A percentile compares a stretch with the other conserved stretches of the same genome.
phyloP scores from a whole-genome alignment of 139 green algal genomes.

The Chlorella sorokiniana region DNA sequence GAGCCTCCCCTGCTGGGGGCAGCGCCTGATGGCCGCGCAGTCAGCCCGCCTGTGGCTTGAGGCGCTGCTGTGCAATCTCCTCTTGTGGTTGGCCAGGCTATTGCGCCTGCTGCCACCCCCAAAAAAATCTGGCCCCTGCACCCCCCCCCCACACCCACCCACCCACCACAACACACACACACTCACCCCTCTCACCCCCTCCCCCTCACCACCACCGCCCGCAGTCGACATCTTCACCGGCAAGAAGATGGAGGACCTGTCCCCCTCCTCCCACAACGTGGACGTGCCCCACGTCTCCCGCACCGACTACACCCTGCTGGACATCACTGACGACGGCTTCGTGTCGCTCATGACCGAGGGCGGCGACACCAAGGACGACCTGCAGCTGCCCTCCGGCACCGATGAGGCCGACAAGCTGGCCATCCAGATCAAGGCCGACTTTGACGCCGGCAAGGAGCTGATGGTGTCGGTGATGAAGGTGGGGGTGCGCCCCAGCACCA shows the following conservation, averaged over 20 bases:
- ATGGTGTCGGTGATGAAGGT: constrained; percentile 92
- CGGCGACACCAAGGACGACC: constrained; percentile 94
- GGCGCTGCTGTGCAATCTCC: too few relatives aligned
- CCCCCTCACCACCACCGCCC: too few relatives aligned
- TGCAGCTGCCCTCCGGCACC: constrained; percentile 89
- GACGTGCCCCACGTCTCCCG: constrained; percentile 73
- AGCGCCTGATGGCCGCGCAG: too few relatives aligned
- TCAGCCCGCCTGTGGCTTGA: too few relatives aligned
- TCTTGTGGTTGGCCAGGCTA: too few relatives aligned
- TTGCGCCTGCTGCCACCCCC: too few relatives aligned
- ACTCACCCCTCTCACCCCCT: neutral
- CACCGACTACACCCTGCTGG: constrained; percentile 93
- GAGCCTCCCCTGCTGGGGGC: too few relatives aligned
- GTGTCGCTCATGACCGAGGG: constrained; percentile 91
- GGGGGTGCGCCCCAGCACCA: too few relatives aligned
- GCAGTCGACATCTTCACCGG: constrained; percentile 99
- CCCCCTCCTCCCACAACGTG: constrained; percentile 97
- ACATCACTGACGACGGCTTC: constrained; percentile 97
- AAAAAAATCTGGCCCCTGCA: too few relatives aligned
- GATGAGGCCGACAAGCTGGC: constrained; percentile 90
- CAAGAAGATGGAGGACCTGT: constrained; percentile 99
- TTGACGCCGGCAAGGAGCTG: constrained; percentile 91
- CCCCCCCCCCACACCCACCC: too few relatives aligned
- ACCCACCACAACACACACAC: too few relatives aligned
- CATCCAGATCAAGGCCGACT: constrained; percentile 80